Percentiles rank a stretch among this genome's conserved stretches.
Conservation (phyloP, 345 rosid genomes). For the Gynandropsis gynandra region DNA sequence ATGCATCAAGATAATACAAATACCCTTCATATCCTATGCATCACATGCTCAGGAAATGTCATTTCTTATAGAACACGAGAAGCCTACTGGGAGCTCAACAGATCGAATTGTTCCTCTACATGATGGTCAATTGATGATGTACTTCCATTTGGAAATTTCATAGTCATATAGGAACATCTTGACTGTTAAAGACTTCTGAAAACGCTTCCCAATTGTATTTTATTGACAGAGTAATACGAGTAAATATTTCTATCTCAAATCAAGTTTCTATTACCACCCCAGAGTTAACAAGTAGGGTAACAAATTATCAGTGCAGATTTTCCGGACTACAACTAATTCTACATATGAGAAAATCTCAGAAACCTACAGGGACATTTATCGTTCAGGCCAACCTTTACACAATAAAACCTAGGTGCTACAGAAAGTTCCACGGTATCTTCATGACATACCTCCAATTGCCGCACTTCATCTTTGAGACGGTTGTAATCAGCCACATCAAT, state of each 20-base stretch:
- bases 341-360: slow-evolving; percentile 3
- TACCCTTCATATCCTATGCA: not conserved
- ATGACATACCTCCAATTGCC: slow-evolving; percentile 49
- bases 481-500: slow-evolving; percentile 69
- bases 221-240: slow-evolving; percentile 4
- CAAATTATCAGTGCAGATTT: slow-evolving; percentile 7
- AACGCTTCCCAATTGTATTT: slow-evolving; percentile 8
- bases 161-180: no score
- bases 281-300: not conserved
- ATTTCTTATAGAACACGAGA: no score
- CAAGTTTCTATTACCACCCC: slow-evolving; percentile 2
- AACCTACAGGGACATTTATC: slow-evolving; percentile 11
- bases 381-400: slow-evolving; percentile 6
- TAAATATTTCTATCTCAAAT: not conserved
- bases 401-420: not conserved
- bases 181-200: not conserved
- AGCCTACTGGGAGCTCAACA: no score
- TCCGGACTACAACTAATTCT: slow-evolving; percentile 11
- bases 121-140: no score
- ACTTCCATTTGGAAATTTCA: no score
- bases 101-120: no score
- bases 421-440: slow-evolving; percentile 11
- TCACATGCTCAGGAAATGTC: no score
- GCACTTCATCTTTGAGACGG: slow-evolving; percentile 58
- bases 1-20: slow-evolving; percentile 3